These are phyloP conservation scores for Mychonastes homosphaera DNA, from an alignment of 139 green algal species.

Conservation along the genomic window DNA sequence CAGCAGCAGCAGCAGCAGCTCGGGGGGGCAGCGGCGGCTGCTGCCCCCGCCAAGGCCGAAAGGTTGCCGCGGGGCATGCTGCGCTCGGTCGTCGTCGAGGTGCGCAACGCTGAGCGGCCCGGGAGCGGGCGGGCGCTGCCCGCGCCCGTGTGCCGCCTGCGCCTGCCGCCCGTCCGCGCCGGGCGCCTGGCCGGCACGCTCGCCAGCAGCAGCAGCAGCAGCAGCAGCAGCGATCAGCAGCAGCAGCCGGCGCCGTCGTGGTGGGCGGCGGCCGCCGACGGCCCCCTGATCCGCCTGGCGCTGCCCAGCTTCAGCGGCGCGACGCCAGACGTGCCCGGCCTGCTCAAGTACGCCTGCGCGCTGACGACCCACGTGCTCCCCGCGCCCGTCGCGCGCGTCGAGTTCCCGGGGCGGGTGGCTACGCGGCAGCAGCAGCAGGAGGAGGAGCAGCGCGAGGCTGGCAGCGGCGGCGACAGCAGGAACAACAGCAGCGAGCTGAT, in stretches of 20 bases:
- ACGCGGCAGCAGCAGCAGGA: conserved; percentile 4
- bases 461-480: not conserved
- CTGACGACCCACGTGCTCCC: conserved; percentile 54
- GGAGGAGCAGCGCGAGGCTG: conserved; percentile 4
- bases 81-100: conserved; percentile 11
- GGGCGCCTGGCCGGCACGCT: conserved; percentile 18
- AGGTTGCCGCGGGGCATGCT: not conserved
- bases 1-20: not conserved
- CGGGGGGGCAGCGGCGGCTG: not conserved
- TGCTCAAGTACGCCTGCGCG: conserved; percentile 71
- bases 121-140: conserved; percentile 13
- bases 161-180: conserved; percentile 25
- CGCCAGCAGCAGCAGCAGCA: too few species aligned
- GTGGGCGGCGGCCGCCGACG: conserved; percentile 5
- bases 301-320: conserved; percentile 75
- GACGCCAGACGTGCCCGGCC: conserved; percentile 48
- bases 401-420: not conserved
- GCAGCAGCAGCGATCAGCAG: too few species aligned
- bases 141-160: conserved; percentile 40
- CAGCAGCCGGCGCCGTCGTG: not conserved
- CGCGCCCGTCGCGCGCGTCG: conserved; percentile 24
- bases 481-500: conserved; percentile 41
- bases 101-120: conserved; percentile 27
- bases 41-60: not conserved
- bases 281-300: conserved; percentile 35